phyloP scores from a whole-genome alignment of 345 rosid species.

The Populus euphratica region DNA sequence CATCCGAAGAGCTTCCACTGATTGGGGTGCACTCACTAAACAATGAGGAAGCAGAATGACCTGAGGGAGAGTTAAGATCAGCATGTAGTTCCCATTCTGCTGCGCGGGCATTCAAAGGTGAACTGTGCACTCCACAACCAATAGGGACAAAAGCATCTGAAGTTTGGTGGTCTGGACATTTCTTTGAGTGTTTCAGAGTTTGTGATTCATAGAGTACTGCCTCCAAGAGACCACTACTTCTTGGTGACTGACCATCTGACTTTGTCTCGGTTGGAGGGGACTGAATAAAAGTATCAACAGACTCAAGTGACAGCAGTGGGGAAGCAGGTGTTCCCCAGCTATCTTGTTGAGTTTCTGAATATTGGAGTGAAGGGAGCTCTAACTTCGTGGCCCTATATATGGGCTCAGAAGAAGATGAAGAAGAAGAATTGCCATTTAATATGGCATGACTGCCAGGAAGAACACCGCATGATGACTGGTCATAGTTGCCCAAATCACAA shows the following conservation, averaged over 20 bases:
- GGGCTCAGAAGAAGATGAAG: conserved; percentile 78
- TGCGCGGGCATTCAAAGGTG: conserved; percentile 42
- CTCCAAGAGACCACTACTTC: conserved; percentile 85
- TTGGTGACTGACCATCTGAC: conserved; percentile 54
- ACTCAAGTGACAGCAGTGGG: conserved; percentile 62
- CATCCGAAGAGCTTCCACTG: conserved; percentile 60
- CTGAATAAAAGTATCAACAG: conserved; percentile 71
- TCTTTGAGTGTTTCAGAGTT: conserved; percentile 56
- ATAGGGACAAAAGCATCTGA: conserved; percentile 52
- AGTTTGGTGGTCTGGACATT: conserved; percentile 59
- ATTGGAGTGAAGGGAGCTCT: conserved; percentile 99
- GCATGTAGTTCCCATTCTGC: conserved; percentile 57
- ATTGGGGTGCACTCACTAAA: conserved; percentile 51
- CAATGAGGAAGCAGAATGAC: conserved; percentile 56
- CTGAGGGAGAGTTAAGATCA: conserved; percentile 56
- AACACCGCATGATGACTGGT: conserved; percentile 45
- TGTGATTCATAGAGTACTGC: conserved; percentile 81
- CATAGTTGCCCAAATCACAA: conserved; percentile 46
- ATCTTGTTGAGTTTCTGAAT: conserved; percentile 69
- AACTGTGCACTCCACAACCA: conserved; percentile 46
- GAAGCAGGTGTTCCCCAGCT: conserved; percentile 65
- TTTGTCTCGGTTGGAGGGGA: conserved; percentile 59
- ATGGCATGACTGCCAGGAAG: conserved; percentile 70
- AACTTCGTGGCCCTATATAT: conserved; percentile 72
- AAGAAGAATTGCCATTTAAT: conserved; percentile 50